Percentiles rank a stretch among this genome's conserved stretches.
These are phyloP conservation scores for Colletotrichum chrysophilum DNA, from an alignment of 2,329 filamentous ascomycete genomes.

Conservation along the genomic window DNA sequence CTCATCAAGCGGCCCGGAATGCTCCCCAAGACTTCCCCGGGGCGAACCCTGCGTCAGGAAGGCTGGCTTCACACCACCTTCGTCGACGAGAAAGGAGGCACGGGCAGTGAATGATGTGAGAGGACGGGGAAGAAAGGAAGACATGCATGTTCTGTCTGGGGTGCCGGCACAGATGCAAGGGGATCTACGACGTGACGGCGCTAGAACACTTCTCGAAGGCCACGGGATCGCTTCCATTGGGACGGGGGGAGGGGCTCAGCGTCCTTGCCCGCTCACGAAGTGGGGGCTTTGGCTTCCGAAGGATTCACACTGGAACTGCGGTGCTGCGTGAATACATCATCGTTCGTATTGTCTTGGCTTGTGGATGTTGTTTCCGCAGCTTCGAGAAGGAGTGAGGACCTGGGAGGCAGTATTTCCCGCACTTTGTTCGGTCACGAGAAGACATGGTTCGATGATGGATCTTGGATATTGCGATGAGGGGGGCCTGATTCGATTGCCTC, in stretches of 20 bases:
- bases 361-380: not conserved
- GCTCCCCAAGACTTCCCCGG: not conserved
- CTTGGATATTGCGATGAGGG: not conserved
- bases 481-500: not conserved
- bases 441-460: not conserved
- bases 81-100: not conserved
- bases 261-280: not conserved
- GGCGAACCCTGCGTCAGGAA: not conserved
- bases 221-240: not conserved
- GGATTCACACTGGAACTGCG: not conserved
- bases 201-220: slow-evolving; percentile 10
- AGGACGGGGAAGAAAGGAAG: not conserved
- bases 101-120: not conserved
- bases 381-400: not conserved
- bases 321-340: not conserved
- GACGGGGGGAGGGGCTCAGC: not conserved
- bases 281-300: not conserved
- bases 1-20: not conserved
- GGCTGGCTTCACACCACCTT: not conserved
- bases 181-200: not conserved
- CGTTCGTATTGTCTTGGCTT: not conserved
- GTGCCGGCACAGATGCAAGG: not conserved
- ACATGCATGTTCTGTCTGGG: not conserved
- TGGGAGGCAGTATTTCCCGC: not conserved
- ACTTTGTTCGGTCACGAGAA: not conserved